These are phyloP conservation scores for Rutidosis leptorrhynchoides DNA, from an alignment of 129 eudicot genomes.

Conservation along the genomic window DNA sequence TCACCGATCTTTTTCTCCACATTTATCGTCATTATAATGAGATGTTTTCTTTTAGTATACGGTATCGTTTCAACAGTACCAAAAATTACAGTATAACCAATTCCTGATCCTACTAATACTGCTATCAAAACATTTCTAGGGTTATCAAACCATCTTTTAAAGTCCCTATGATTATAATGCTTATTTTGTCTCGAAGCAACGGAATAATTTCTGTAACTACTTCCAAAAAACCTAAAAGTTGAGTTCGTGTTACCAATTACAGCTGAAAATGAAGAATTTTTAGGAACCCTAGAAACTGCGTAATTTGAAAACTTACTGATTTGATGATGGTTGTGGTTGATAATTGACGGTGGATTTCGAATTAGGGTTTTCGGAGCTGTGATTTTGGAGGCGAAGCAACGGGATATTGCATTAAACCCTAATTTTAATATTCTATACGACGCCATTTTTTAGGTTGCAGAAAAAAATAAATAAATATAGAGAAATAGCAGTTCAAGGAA, in stretches of 20 bases:
- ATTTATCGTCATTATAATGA: constrained; percentile 47
- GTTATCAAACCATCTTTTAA: constrained; percentile 47
- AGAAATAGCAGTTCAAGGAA: not conserved
- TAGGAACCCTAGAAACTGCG: constrained; percentile 12
- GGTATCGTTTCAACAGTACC: constrained; percentile 79
- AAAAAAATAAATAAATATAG: not conserved
- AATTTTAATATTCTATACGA: constrained; percentile 61
- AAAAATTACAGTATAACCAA: constrained; percentile 49
- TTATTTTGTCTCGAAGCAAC: constrained; percentile 51
- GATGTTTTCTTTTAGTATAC: constrained; percentile 72
- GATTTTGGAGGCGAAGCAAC: constrained; percentile 32
- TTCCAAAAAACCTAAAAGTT: constrained; percentile 22
- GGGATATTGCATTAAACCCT: constrained; percentile 32
- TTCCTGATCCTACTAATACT: constrained; percentile 51
- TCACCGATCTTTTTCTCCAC: constrained; percentile 61
- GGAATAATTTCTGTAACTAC: constrained; percentile 44
- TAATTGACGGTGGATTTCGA: constrained; percentile 11
- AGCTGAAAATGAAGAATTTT: constrained; percentile 28
- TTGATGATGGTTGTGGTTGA: not conserved
- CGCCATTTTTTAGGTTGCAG: constrained; percentile 36
- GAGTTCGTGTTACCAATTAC: constrained; percentile 13
- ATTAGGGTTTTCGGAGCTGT: constrained; percentile 24
- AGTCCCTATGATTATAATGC: constrained; percentile 71
- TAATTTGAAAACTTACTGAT: constrained; percentile 9
- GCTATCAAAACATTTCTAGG: constrained; percentile 47